Evolutionary conservation across 1,139 yeast species (phyloP).

Genomic region (Kodamaea ohmeri): DNA sequence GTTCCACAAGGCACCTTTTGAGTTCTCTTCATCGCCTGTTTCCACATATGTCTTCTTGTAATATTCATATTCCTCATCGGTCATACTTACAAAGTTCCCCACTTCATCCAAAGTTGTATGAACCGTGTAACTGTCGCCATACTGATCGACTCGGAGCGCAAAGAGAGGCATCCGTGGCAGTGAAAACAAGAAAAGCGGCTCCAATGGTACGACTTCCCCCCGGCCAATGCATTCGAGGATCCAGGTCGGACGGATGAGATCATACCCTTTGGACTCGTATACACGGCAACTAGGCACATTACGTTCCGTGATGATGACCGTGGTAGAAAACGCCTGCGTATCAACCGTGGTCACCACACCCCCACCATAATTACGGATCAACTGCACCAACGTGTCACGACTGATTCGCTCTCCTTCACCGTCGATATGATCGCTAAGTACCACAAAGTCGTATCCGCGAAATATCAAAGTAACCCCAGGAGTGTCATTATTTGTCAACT

Average conservation of each 20-base stretch:
- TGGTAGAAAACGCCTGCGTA: slow-evolving; percentile 2
- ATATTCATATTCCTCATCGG: slow-evolving; percentile 11
- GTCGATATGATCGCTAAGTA: slow-evolving; percentile 43
- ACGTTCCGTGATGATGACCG: slow-evolving; percentile 20
- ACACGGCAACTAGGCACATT: slow-evolving; percentile 24
- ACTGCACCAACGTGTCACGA: slow-evolving; percentile 32
- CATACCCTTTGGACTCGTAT: slow-evolving; percentile 47
- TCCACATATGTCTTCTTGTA: slow-evolving; percentile 11
- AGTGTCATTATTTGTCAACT: too few species aligned
- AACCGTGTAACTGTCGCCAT: slow-evolving; percentile 53
- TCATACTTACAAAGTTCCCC: slow-evolving; percentile 9
- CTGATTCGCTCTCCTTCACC: slow-evolving; percentile 26
- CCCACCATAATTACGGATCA: slow-evolving; percentile 55
- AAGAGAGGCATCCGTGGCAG: slow-evolving; percentile 16
- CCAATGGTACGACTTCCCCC: slow-evolving; percentile 48
- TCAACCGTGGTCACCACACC: slow-evolving; percentile 19
- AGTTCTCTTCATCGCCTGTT: too few species aligned
- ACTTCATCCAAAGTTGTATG: slow-evolving; percentile 14
- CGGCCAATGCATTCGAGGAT: slow-evolving; percentile 59
- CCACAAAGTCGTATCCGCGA: slow-evolving; percentile 26
- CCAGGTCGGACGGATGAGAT: slow-evolving; percentile 70
- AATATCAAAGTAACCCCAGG: too few species aligned
- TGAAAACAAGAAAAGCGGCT: slow-evolving; percentile 54
- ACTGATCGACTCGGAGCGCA: slow-evolving; percentile 36
- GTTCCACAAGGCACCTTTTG: too few species aligned